Evolutionary conservation across 768 basidiomycete genomes (phyloP), one percentile per base, ranked within the genome.

Genomic region (Neoboletus magnificus): DNA sequence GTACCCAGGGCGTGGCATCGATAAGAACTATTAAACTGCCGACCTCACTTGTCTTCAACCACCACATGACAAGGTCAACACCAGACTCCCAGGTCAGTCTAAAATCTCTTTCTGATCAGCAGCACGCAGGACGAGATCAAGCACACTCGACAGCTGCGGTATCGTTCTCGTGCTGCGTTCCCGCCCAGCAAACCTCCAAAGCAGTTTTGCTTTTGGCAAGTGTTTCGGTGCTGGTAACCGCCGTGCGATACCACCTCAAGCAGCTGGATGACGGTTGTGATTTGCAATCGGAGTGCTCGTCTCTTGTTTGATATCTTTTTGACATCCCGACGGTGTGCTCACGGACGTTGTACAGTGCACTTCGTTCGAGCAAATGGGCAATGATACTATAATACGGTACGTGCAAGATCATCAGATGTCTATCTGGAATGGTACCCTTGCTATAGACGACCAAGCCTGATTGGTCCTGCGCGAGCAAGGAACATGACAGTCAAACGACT

Each of bases 281-380:
- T 66, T 68, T 68, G 67, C 67, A 68, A 68, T 60, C 69, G 61
- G 67, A 62, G 44, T 32, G 37, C 33, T 53, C 2, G 2, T 50
- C 23, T 40, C 15, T 56, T 20, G 6, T 46, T 32, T 44, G n/a
- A 29, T 39, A 29, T 52, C 20, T 52, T 35, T 35, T 54, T 23
- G 23, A 39, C 13, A 15, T 39, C 13, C 32, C 25, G 29, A 46
- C 25, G n/a, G 2, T 22, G 3, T 23, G 20, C 59, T 60, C 41
- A 50, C 29, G 16, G n/a, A 27, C 6, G 8, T 5, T 27, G 13
- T n/a, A n/a, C 25, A 48, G 35, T n/a, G 23, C 16, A n/a, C 35
- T n/a, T 25, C n/a, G 3, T n/a, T 15, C 15, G 5, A 15, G 20
- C 7, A 16, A 32, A 32, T 25, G 12, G 20, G 10, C n/a, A 11